Percentiles rank a stretch among this genome's conserved stretches.
Evolutionary conservation across 352 stramenopile genomes (phyloP).

Genomic region (Albugo candida): DNA sequence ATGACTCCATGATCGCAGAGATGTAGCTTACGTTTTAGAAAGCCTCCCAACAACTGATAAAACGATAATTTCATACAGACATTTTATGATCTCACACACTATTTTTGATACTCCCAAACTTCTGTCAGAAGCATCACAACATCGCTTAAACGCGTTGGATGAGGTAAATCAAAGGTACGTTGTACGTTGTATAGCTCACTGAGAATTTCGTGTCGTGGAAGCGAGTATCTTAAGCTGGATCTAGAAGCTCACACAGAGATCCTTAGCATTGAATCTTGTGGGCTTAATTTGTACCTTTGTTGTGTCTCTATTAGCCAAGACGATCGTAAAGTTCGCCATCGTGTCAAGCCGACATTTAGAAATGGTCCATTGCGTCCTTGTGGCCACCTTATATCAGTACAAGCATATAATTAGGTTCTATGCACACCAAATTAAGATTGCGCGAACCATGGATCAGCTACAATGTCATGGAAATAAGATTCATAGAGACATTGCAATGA

Average conservation of each 20-base stretch:
- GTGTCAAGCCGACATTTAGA: constrained; percentile 54
- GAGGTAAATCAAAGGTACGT: constrained; percentile 70
- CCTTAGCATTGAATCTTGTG: constrained; percentile 46
- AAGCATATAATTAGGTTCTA: no score
- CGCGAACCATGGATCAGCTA: constrained; percentile 2
- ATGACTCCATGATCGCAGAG: constrained; percentile 61
- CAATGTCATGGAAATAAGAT: not conserved
- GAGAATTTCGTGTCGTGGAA: no score
- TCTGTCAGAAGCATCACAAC: constrained; percentile 76
- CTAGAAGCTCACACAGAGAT: constrained; percentile 30
- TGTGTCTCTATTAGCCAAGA: constrained; percentile 53
- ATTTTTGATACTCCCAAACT: constrained; percentile 77
- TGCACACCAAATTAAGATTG: no score
- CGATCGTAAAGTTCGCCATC: constrained; percentile 53
- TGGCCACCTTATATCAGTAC: constrained; percentile 27
- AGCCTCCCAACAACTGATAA: no score
- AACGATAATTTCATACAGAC: no score
- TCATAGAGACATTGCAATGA: not conserved
- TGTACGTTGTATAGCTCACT: constrained; percentile 57
- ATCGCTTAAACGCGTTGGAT: constrained; percentile 67
- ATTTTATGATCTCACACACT: no score
- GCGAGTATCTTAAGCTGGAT: no score
- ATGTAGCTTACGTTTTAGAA: constrained; percentile 8
- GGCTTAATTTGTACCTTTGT: constrained; percentile 34
- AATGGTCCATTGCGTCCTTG: constrained; percentile 76